Conservation (phyloP, 345 rosid species). For the Citrus sp. region DNA sequence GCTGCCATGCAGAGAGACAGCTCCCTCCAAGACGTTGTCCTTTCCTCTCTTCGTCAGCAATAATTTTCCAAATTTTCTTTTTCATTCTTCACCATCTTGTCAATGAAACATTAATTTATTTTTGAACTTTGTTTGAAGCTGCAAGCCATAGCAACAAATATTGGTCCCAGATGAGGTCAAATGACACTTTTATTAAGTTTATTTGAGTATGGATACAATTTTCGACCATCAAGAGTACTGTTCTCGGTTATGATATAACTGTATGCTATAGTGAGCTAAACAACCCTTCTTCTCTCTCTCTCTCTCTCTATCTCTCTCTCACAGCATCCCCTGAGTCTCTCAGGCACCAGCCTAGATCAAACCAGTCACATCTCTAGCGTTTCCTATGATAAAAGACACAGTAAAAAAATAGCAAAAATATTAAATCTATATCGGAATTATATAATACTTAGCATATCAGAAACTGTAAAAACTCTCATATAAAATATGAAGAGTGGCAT, state of each 20-base stretch:
- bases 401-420: neutral
- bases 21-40: conserved; percentile 61
- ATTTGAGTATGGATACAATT: neutral
- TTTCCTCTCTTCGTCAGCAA: conserved; percentile 57
- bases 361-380: neutral
- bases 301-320: neutral
- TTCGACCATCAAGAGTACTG: neutral
- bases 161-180: neutral
- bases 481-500: neutral
- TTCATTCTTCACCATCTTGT: no score
- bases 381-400: neutral
- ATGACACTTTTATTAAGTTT: neutral
- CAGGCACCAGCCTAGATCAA: neutral
- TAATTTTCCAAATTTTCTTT: conserved; percentile 12
- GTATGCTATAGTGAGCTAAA: neutral
- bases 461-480: neutral
- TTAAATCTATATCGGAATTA: neutral
- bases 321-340: neutral
- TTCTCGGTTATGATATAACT: neutral
- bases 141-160: conserved; percentile 4
- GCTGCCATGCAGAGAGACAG: conserved; percentile 68
- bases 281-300: neutral
- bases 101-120: neutral
- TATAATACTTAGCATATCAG: neutral
- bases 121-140: neutral